phyloP scores from a whole-genome alignment of 768 basidiomycete species.

The Holtermanniella nyarrowii region DNA sequence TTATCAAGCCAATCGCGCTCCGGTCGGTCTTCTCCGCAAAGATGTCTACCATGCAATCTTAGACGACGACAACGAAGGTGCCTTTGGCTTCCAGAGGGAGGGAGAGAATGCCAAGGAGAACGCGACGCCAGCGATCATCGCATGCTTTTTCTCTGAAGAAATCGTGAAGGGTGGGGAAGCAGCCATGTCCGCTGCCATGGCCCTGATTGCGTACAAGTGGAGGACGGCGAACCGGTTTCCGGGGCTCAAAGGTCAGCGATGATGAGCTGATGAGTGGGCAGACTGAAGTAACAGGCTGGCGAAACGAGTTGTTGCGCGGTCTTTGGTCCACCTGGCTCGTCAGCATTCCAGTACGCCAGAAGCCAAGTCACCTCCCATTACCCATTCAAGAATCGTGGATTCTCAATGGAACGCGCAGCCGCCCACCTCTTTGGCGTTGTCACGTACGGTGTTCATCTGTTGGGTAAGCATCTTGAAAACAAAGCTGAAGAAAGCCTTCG shows the following conservation, averaged over 20 bases:
- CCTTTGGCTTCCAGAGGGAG: conserved; percentile 19
- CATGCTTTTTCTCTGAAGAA: conserved; percentile 17
- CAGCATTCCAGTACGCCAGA: conserved; percentile 5
- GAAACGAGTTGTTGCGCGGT: conserved; percentile 67
- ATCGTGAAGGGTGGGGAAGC: conserved; percentile 14
- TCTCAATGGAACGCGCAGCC: conserved; percentile 81
- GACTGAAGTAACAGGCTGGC: conserved; percentile 65
- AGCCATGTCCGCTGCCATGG: conserved; percentile 17
- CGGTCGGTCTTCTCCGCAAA: conserved; percentile 44
- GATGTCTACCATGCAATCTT: conserved; percentile 5
- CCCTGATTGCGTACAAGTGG: conserved; percentile 30
- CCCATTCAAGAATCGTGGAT: conserved; percentile 53
- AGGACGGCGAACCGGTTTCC: conserved; percentile 33
- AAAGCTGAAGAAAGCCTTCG: conserved; percentile 16
- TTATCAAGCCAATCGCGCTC: conserved; percentile 13
- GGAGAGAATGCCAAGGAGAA: no score
- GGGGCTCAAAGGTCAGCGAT: conserved; percentile 40
- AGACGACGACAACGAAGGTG: conserved; percentile 9
- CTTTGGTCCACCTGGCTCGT: conserved; percentile 36
- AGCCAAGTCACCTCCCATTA: not conserved
- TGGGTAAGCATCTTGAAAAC: no score
- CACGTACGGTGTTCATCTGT: conserved; percentile 86
- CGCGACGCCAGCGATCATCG: not conserved
- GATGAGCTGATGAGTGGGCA: no score
- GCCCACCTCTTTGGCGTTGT: conserved; percentile 79